Conservation (phyloP, 2,329 filamentous ascomycete genomes). For the Claviceps digitariae region DNA sequence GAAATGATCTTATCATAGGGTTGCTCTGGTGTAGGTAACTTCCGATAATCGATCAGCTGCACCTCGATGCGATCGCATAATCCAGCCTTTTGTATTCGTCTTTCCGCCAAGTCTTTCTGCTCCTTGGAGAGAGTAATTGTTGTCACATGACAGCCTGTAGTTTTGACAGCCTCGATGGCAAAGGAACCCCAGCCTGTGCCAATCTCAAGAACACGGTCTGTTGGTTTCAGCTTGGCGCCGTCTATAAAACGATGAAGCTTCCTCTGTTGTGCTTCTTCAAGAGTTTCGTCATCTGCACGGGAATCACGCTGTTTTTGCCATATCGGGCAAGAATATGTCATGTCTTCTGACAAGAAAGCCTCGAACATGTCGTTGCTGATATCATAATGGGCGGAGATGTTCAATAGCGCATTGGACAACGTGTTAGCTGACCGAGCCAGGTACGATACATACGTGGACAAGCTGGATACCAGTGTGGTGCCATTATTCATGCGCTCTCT, state of each 20-base stretch:
- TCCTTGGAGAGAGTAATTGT: conserved; percentile 54
- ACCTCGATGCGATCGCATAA: conserved; percentile 49
- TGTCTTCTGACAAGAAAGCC: conserved; percentile 58
- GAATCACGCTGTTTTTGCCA: conserved; percentile 26
- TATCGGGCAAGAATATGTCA: conserved; percentile 63
- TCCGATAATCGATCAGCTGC: conserved; percentile 54
- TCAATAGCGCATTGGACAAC: conserved; percentile 44
- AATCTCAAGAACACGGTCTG: conserved; percentile 61
- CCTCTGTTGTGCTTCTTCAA: conserved; percentile 53
- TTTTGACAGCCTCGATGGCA: conserved; percentile 53
- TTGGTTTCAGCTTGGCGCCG: conserved; percentile 46
- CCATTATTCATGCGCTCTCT: conserved; percentile 50
- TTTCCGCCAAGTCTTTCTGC: conserved; percentile 54
- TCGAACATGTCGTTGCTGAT: conserved; percentile 67
- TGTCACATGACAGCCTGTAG: conserved; percentile 55
- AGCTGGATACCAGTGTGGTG: conserved; percentile 44
- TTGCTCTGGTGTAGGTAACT: conserved; percentile 36
- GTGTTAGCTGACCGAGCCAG: conserved; percentile 45
- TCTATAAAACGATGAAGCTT: conserved; percentile 55
- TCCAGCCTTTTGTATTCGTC: conserved; percentile 47
- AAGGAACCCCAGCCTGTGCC: conserved; percentile 66
- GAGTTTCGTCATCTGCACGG: conserved; percentile 29
- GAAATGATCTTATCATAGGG: conserved; percentile 59
- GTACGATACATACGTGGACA: conserved; percentile 43
- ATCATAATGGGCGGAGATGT: conserved; percentile 62